These are phyloP conservation scores for Thalassiosira profunda DNA, from an alignment of 108 stramenopile species.

Conservation along the genomic window DNA sequence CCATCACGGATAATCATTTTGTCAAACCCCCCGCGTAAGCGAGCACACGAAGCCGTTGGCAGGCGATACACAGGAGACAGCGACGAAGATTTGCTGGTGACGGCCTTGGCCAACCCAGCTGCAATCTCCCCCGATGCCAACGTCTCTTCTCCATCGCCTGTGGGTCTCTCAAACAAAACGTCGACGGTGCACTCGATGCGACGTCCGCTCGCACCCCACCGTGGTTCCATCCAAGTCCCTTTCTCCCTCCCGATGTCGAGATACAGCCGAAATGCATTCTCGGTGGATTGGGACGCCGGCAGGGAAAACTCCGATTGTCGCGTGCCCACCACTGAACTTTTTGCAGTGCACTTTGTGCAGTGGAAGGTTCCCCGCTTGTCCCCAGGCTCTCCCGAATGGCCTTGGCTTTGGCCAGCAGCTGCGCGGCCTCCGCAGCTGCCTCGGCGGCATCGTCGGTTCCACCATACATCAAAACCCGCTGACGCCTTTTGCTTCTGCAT, in stretches of 20 bases:
- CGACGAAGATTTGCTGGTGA: slow-evolving; percentile 33
- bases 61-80: slow-evolving; percentile 39
- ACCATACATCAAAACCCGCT: too few species aligned
- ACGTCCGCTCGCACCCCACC: slow-evolving; percentile 78
- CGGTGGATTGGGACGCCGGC: background rate
- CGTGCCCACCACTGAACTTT: background rate
- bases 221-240: slow-evolving; percentile 87
- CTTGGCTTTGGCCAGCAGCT: slow-evolving; percentile 24
- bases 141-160: background rate
- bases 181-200: slow-evolving; percentile 73
- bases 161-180: slow-evolving; percentile 42
- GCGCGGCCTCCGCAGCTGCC: slow-evolving; percentile 23
- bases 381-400: slow-evolving; percentile 37
- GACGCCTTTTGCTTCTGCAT: too few species aligned
- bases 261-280: slow-evolving; percentile 56
- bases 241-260: slow-evolving; percentile 76
- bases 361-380: background rate
- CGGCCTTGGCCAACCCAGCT: slow-evolving; percentile 58
- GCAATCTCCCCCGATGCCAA: slow-evolving; percentile 26
- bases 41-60: slow-evolving; percentile 46
- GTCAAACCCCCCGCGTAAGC: slow-evolving; percentile 72
- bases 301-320: slow-evolving; percentile 18
- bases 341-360: background rate
- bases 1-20: slow-evolving; percentile 59
- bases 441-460: slow-evolving; percentile 12